phyloP scores from a whole-genome alignment of 331 rosid genomes.

The Saraca asoca region DNA sequence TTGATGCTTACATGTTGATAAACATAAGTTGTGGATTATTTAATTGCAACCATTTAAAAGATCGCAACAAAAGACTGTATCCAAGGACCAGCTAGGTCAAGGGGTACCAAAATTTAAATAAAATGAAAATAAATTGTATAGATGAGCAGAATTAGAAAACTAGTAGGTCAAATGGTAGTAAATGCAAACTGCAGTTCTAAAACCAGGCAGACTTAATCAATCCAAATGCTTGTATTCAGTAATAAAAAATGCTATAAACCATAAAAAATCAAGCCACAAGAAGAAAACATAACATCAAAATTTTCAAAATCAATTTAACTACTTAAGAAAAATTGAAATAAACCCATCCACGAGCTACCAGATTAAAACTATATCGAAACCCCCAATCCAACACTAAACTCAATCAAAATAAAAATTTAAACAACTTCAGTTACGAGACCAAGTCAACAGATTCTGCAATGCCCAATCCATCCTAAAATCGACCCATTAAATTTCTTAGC shows the following conservation, averaged over 20 bases:
- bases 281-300: conserved; percentile 16
- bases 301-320: neutral
- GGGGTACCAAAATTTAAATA: neutral
- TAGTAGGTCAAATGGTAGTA: conserved; percentile 22
- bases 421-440: conserved; percentile 22
- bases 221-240: conserved; percentile 12
- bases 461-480: conserved; percentile 36
- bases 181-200: conserved; percentile 30
- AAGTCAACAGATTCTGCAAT: conserved; percentile 53
- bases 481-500: conserved; percentile 33
- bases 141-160: neutral
- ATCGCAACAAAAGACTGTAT: conserved; percentile 24
- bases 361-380: conserved; percentile 26
- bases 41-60: conserved; percentile 13
- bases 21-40: conserved; percentile 8
- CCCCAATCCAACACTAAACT: conserved; percentile 23
- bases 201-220: conserved; percentile 29
- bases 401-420: conserved; percentile 4
- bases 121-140: neutral
- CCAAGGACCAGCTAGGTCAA: neutral
- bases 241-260: conserved; percentile 11
- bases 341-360: conserved; percentile 10
- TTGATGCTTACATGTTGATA: neutral
- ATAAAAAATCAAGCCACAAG: conserved; percentile 9
- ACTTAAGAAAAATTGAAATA: conserved; percentile 15